Percentiles rank a stretch among this genome's conserved stretches.
Evolutionary conservation across 2,329 filamentous ascomycete species (phyloP).

Genomic region (Botryotinia narcissicola): DNA sequence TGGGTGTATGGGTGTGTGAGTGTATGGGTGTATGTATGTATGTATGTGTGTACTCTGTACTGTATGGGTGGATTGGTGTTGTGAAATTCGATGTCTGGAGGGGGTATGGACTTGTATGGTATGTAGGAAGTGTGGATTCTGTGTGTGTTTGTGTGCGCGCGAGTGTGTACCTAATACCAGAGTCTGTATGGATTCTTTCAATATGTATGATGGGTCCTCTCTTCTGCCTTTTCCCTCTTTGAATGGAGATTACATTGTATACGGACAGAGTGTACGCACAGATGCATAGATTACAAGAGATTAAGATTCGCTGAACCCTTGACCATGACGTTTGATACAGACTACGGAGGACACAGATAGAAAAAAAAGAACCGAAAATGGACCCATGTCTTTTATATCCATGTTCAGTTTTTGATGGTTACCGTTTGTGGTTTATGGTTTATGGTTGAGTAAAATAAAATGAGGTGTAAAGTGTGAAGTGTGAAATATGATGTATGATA

Average conservation of each 20-base stretch:
- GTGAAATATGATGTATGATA: background rate
- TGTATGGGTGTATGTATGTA: background rate
- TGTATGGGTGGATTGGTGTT: background rate
- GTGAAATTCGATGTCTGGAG: background rate
- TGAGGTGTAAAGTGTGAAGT: background rate
- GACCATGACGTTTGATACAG: constrained; percentile 1
- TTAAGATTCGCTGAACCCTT: constrained; percentile 5
- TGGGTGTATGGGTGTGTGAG: background rate
- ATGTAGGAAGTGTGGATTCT: background rate
- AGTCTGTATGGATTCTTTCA: no score
- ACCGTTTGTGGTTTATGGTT: background rate
- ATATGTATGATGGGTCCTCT: no score
- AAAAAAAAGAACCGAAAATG: background rate
- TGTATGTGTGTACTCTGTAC: no score
- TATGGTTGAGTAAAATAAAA: background rate
- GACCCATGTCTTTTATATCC: background rate
- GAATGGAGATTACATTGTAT: background rate
- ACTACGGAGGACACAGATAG: background rate
- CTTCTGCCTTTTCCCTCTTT: background rate
- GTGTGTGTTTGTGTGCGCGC: background rate
- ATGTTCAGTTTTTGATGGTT: background rate
- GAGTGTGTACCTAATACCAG: background rate
- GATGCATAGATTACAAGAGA: background rate
- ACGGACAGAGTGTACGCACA: background rate
- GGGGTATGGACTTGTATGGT: background rate